A percentile compares a stretch with the other conserved stretches of the same genome.
These are phyloP conservation scores for Falciphora oryzae DNA, from an alignment of 2,329 filamentous ascomycete species.

Conservation along the genomic window DNA sequence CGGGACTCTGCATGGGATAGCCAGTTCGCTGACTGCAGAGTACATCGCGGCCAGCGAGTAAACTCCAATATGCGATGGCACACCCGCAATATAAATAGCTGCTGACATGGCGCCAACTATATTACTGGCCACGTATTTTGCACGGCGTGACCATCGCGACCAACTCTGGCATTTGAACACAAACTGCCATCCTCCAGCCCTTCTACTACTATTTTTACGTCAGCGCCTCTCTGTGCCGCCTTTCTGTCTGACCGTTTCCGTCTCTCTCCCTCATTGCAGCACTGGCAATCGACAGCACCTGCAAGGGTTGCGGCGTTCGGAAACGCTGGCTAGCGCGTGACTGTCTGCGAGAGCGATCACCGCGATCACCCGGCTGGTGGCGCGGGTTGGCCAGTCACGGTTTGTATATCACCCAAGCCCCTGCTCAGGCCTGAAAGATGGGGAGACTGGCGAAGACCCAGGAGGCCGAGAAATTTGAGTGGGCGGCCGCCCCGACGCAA, in stretches of 20 bases:
- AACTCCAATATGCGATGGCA: not conserved
- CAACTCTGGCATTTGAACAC: not conserved
- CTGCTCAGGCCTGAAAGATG: not conserved
- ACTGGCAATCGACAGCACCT: not conserved
- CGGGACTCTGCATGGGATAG: not conserved
- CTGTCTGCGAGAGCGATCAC: not conserved
- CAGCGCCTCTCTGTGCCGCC: too few relatives aligned
- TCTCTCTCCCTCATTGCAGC: too few relatives aligned
- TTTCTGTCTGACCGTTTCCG: not conserved
- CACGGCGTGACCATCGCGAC: not conserved
- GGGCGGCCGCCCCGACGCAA: not conserved
- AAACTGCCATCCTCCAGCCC: not conserved
- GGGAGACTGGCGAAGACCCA: too few relatives aligned
- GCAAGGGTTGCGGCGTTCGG: too few relatives aligned
- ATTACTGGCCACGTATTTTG: not conserved
- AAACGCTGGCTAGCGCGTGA: not conserved
- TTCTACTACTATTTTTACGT: too few relatives aligned
- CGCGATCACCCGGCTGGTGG: not conserved
- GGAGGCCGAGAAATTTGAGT: not conserved
- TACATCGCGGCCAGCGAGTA: too few relatives aligned
- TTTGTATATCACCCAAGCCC: not conserved
- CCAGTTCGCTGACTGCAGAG: not conserved
- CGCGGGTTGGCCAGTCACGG: not conserved
- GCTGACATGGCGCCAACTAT: not conserved
- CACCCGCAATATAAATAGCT: not conserved